phyloP scores from a whole-genome alignment of 2,329 filamentous ascomycete species.

The Exophiala calicioides region DNA sequence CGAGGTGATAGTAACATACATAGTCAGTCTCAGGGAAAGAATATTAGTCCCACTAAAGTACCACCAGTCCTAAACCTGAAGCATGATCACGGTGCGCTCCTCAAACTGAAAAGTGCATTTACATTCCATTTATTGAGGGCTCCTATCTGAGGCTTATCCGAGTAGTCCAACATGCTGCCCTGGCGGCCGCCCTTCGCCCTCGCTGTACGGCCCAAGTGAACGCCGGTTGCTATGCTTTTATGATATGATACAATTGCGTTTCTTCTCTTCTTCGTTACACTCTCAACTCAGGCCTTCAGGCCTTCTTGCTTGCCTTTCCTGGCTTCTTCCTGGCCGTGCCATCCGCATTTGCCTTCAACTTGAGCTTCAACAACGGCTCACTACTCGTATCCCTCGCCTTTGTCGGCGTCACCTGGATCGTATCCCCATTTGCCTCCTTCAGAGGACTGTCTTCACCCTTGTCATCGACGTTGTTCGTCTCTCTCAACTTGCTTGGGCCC shows the following conservation, averaged over 20 bases:
- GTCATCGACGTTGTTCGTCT: conserved; percentile 26
- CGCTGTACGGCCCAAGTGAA: neutral
- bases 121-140: too few relatives aligned
- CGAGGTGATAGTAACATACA: too few relatives aligned
- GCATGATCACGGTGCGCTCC: too few relatives aligned
- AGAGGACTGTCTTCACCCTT: conserved; percentile 20
- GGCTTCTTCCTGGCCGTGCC: conserved; percentile 21
- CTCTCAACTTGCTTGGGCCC: conserved; percentile 29
- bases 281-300: too few relatives aligned
- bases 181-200: neutral
- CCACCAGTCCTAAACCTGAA: too few relatives aligned
- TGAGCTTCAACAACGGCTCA: conserved; percentile 30
- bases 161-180: too few relatives aligned
- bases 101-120: too few relatives aligned
- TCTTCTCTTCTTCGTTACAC: neutral
- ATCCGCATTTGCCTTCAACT: conserved; percentile 21
- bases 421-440: conserved; percentile 29
- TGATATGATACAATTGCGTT: neutral
- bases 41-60: too few relatives aligned
- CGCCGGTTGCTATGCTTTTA: conserved; percentile 10
- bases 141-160: neutral
- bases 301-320: conserved; percentile 23
- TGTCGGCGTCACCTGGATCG: conserved; percentile 29
- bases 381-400: conserved; percentile 22
- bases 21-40: too few relatives aligned